phyloP scores from a whole-genome alignment of 345 rosid species.

The Microthlaspi erraticum region DNA sequence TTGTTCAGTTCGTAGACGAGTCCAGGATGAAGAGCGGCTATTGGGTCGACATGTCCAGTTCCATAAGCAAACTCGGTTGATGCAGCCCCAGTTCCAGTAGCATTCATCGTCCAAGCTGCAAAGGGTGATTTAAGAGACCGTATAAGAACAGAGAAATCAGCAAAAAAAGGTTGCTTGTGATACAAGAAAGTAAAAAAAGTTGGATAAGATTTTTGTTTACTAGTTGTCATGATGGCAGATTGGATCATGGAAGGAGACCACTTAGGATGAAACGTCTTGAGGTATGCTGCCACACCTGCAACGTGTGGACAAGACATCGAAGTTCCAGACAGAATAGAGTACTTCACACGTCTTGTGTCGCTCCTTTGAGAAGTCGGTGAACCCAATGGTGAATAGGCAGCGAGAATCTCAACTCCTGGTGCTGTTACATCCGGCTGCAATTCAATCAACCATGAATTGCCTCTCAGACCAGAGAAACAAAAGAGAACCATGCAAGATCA shows the following conservation, averaged over 20 bases:
- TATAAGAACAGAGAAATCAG: conserved; percentile 5
- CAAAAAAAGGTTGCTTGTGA: background rate
- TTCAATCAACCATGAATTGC: background rate
- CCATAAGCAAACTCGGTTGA: conserved; percentile 56
- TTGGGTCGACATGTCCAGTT: conserved; percentile 61
- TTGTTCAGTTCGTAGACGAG: conserved; percentile 43
- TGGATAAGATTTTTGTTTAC: conserved; percentile 35
- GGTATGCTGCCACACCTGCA: conserved; percentile 52
- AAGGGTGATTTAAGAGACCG: background rate
- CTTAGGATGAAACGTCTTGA: conserved; percentile 49
- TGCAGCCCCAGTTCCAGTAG: background rate
- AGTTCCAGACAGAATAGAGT: conserved; percentile 50
- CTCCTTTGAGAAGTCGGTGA: background rate
- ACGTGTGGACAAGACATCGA: conserved; percentile 68
- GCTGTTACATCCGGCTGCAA: conserved; percentile 59
- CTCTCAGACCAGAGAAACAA: background rate
- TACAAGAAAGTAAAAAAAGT: conserved; percentile 19
- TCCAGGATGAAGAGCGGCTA: conserved; percentile 50
- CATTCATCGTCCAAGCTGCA: conserved; percentile 53
- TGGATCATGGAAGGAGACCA: conserved; percentile 66
- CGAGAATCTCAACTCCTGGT: conserved; percentile 54
- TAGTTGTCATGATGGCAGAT: conserved; percentile 69
- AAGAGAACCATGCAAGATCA: background rate
- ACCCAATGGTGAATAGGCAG: conserved; percentile 45
- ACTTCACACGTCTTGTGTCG: conserved; percentile 38